Evolutionary conservation across 495 filamentous ascomycete genomes (phyloP).

Genomic region (Thozetella sp.): DNA sequence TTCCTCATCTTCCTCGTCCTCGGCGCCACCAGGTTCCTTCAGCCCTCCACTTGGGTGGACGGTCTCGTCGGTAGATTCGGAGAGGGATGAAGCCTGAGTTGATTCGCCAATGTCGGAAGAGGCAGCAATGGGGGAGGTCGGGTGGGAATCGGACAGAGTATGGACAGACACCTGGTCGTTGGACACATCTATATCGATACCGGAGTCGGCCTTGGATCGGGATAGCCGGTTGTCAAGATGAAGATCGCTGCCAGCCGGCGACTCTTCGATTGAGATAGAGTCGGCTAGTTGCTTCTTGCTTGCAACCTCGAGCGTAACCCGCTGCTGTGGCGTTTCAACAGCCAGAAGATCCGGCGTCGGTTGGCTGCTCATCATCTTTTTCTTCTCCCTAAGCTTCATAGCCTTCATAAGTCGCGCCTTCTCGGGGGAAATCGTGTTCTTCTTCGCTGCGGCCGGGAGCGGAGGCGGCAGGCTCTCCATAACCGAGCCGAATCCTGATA

Average conservation of each 20-base stretch:
- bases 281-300: constrained; percentile 4
- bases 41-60: constrained; percentile 12
- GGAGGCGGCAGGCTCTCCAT: constrained; percentile 29
- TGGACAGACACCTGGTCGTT: constrained; percentile 35
- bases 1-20: constrained; percentile 3
- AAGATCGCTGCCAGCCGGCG: constrained; percentile 1
- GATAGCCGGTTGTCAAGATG: constrained; percentile 18
- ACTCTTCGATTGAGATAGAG: constrained; percentile 1
- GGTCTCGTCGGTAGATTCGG: constrained; percentile 56
- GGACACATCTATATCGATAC: constrained; percentile 33
- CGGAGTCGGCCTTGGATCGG: constrained; percentile 37
- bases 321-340: constrained; percentile 4
- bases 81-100: constrained; percentile 56
- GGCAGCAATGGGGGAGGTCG: constrained; percentile 44
- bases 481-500: constrained; percentile 44
- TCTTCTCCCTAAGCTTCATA: constrained; percentile 80
- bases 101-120: constrained; percentile 52
- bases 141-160: constrained; percentile 47
- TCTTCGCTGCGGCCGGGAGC: constrained; percentile 30
- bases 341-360: not conserved
- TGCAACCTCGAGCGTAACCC: constrained; percentile 10
- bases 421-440: constrained; percentile 77
- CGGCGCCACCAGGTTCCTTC: not conserved
- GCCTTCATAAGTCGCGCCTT: constrained; percentile 93
- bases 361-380: constrained; percentile 54